phyloP scores from a whole-genome alignment of 306 rosid species.

The Pachyrhizus erosus region DNA sequence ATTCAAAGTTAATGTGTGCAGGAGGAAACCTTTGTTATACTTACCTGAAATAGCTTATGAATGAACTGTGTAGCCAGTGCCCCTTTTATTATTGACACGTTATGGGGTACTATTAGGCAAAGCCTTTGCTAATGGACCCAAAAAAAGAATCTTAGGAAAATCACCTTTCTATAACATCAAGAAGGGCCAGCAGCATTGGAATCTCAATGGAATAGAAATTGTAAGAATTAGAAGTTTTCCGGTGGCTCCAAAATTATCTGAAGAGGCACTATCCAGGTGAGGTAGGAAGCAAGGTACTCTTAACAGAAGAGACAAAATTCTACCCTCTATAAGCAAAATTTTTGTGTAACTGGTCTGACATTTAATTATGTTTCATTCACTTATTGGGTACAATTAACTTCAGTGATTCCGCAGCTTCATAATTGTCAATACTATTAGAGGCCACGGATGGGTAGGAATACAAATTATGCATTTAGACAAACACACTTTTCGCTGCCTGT shows the following conservation, averaged over 20 bases:
- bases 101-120: conserved; percentile 28
- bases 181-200: conserved; percentile 37
- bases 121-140: conserved; percentile 16
- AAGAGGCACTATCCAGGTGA: conserved; percentile 45
- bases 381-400: conserved; percentile 1
- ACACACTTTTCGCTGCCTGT: conserved; percentile 31
- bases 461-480: conserved; percentile 20
- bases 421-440: conserved; percentile 13
- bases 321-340: not conserved
- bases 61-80: conserved; percentile 24
- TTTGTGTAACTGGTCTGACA: not conserved
- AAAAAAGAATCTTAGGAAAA: conserved; percentile 35
- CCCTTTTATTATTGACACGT: conserved; percentile 4
- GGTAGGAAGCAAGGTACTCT: conserved; percentile 20
- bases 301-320: conserved; percentile 36
- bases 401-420: conserved; percentile 25
- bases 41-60: conserved; percentile 29
- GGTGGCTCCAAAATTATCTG: conserved; percentile 42
- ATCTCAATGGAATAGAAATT: conserved; percentile 17
- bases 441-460: not conserved
- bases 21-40: not conserved
- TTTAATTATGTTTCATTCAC: conserved; percentile 19
- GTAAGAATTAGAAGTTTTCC: conserved; percentile 18
- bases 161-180: conserved; percentile 31
- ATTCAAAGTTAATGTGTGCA: conserved; percentile 14